Conservation (phyloP, 345 rosid species). For the Turnera subulata region DNA sequence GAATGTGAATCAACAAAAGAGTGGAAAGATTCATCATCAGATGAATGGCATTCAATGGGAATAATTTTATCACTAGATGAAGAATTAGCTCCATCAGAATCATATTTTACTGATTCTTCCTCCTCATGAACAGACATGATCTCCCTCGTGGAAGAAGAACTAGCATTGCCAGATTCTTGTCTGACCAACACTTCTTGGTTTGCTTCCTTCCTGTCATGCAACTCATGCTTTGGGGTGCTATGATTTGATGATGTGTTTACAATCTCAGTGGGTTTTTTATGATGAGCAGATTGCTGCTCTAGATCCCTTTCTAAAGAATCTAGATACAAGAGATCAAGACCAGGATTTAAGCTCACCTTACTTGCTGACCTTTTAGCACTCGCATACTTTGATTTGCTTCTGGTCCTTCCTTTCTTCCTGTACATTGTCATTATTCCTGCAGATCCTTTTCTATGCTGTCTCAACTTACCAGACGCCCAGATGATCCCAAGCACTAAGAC, state of each 20-base stretch:
- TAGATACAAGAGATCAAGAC: conserved; percentile 63
- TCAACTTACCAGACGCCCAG: conserved; percentile 45
- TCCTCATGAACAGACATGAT: conserved; percentile 55
- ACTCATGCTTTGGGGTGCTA: conserved; percentile 1
- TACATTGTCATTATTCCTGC: conserved; percentile 20
- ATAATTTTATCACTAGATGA: conserved; percentile 27
- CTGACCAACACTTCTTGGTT: conserved; percentile 20
- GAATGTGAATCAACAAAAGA: conserved; percentile 58
- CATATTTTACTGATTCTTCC: conserved; percentile 33
- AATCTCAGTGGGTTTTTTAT: conserved; percentile 23
- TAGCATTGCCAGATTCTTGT: conserved; percentile 43
- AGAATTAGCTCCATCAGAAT: conserved; percentile 36
- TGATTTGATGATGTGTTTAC: conserved; percentile 17
- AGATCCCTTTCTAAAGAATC: conserved; percentile 58
- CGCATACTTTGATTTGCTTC: conserved; percentile 32
- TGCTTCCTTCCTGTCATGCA: conserved; percentile 28
- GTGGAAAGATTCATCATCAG: conserved; percentile 87
- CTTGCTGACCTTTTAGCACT: conserved; percentile 40
- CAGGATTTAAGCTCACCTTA: conserved; percentile 64
- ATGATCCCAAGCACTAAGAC: conserved; percentile 47
- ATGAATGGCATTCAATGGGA: conserved; percentile 40
- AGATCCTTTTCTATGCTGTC: conserved; percentile 22
- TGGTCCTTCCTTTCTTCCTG: conserved; percentile 33
- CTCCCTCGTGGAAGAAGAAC: conserved; percentile 64
- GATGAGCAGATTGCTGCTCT: conserved; percentile 48